Percentiles rank a stretch among this genome's conserved stretches.
Conservation (phyloP, 257 asterid genomes). For the Fraxinus cuspidata region DNA sequence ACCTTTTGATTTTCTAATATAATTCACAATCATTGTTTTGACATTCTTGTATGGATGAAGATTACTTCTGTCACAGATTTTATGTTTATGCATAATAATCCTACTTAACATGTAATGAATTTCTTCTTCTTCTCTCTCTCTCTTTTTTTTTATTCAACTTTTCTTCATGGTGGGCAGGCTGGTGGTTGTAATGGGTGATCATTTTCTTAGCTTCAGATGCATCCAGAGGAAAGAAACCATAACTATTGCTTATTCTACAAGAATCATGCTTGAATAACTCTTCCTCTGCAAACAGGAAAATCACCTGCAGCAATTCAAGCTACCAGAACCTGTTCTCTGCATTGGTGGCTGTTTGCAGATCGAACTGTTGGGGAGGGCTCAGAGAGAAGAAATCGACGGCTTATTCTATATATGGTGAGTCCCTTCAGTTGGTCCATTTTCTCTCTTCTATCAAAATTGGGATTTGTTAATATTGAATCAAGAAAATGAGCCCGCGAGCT, state of each 20-base stretch:
- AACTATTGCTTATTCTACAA: conserved; percentile 16
- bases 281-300: conserved; percentile 38
- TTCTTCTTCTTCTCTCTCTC: too few relatives aligned
- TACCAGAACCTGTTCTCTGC: conserved; percentile 59
- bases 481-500: too few relatives aligned
- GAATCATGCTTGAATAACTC: conserved; percentile 1
- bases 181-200: too few relatives aligned
- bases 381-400: conserved; percentile 40
- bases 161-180: too few relatives aligned
- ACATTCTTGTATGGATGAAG: background rate
- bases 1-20: background rate
- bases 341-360: conserved; percentile 56
- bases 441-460: background rate
- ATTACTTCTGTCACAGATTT: background rate
- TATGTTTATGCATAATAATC: background rate
- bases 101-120: background rate
- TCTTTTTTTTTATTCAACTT: too few relatives aligned
- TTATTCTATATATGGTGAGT: conserved; percentile 58
- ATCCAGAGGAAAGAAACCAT: too few relatives aligned
- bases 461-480: background rate
- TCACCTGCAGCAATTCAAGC: conserved; percentile 49
- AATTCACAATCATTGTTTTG: background rate
- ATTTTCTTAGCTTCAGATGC: too few relatives aligned
- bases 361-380: conserved; percentile 57
- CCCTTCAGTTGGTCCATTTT: background rate